Evolutionary conservation across 2,329 filamentous ascomycete genomes (phyloP), one percentile per base, ranked within the genome.

Genomic region (Talaromyces sp.): DNA sequence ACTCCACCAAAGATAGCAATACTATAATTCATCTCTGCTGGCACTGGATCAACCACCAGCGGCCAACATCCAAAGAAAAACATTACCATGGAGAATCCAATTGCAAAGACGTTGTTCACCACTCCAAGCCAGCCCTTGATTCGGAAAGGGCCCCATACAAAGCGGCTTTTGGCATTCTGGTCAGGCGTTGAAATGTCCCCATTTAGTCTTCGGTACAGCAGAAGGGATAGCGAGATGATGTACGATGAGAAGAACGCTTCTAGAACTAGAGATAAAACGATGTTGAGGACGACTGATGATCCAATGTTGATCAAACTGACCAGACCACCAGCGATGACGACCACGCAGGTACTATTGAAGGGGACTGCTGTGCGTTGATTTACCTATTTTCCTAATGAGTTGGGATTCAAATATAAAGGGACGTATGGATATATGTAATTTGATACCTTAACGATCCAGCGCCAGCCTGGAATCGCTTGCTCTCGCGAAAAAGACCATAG

Each of bases 401-500:
- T 36, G 6, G 5, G 8, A 27, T 12, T 10, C 18, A 50, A 73
- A 62, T 69, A 23, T 23, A 23, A 79, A 76, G 63, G 74, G 69
- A 59, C 70, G 69, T 40, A 78, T 73, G 59, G 74, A 75, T 1
- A 65, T 58, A n/a, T 73, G 76, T 63, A 75, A 76, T 5, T 36
- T 36, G 34, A 16, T 36, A 36, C 34, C 34, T 36, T 12, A 36
- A 12, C 3, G 34, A 36, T 36, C 34, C 34, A 36, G 14, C 34
- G 34, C 34, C 34, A 36, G 5, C 34, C 12, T 9, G 76, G 76
- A 5, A 79, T 59, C 3, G 77, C 77, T 44, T 69, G 66, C 59
- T 79, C 77, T 42, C 77, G 73, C 5, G 77, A 75, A 67, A 86
- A 85, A 0, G 84, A 82, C 81, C 82, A 86, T 12, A 83, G 78